These are phyloP conservation scores for Centrapalus pauciflorus DNA, from an alignment of 129 eudicot genomes.

Conservation along the genomic window DNA sequence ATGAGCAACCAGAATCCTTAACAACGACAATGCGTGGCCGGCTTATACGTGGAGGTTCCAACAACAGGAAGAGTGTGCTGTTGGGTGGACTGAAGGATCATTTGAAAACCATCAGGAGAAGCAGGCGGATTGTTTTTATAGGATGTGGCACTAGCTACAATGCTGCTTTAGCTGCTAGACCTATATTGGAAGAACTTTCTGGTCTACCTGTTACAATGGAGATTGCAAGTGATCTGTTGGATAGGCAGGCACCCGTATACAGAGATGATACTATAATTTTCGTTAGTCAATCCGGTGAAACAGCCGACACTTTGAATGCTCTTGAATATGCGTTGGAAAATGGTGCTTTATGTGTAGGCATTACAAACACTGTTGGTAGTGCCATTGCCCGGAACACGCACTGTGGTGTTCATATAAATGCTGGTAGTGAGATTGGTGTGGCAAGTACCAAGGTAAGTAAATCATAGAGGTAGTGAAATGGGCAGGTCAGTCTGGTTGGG, in stretches of 20 bases:
- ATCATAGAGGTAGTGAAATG: no score
- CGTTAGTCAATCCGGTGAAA: slow-evolving; percentile 99
- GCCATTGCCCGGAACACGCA: slow-evolving; percentile 94
- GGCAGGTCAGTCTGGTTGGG: no score
- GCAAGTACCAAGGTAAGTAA: slow-evolving; percentile 89
- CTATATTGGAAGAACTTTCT: slow-evolving; percentile 72
- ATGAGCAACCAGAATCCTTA: slow-evolving; percentile 72
- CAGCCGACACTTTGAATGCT: slow-evolving; percentile 92
- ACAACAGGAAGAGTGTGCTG: slow-evolving; percentile 65
- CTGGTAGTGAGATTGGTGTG: slow-evolving; percentile 97
- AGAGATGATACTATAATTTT: slow-evolving; percentile 90
- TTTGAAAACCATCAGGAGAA: slow-evolving; percentile 87
- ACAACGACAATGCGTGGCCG: slow-evolving; percentile 74
- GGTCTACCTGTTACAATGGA: slow-evolving; percentile 25
- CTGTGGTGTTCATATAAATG: slow-evolving; percentile 95
- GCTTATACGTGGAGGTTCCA: slow-evolving; percentile 66
- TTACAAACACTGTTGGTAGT: slow-evolving; percentile 98
- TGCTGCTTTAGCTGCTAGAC: slow-evolving; percentile 83
- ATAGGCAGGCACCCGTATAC: slow-evolving; percentile 90
- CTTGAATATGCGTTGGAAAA: slow-evolving; percentile 87
- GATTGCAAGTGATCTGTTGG: slow-evolving; percentile 66
- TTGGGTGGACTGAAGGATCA: slow-evolving; percentile 98
- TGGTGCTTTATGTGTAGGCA: slow-evolving; percentile 98
- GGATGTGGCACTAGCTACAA: slow-evolving; percentile 99
- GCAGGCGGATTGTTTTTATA: slow-evolving; percentile 86